Conservation (phyloP, 2,329 filamentous ascomycete genomes). For the Alternaria ethzedia region DNA sequence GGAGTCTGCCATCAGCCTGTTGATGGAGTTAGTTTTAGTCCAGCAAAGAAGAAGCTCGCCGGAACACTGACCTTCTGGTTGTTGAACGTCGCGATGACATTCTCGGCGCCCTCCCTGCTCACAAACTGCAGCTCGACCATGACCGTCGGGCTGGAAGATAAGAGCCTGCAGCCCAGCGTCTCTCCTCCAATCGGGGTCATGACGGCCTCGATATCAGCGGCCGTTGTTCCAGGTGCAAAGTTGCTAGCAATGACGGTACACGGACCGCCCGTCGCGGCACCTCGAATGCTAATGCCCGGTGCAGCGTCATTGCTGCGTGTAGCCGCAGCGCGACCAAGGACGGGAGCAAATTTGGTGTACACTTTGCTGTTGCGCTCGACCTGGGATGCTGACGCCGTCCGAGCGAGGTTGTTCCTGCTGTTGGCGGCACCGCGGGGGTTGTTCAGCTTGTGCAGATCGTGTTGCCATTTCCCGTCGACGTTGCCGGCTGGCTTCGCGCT, state of each 20-base stretch:
- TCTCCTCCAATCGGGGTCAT: constrained; percentile 75
- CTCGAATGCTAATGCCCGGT: constrained; percentile 70
- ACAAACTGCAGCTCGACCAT: constrained; percentile 80
- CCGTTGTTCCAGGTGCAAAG: constrained; percentile 81
- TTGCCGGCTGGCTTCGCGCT: constrained; percentile 57
- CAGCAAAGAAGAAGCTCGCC: neutral
- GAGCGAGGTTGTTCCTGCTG: constrained; percentile 37
- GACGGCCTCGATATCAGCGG: constrained; percentile 81
- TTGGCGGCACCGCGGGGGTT: constrained; percentile 48
- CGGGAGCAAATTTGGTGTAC: constrained; percentile 50
- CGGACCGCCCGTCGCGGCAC: constrained; percentile 69
- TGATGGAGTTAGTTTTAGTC: constrained; percentile 14
- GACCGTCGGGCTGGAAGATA: constrained; percentile 72
- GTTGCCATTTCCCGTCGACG: constrained; percentile 73
- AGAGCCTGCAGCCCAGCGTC: constrained; percentile 68
- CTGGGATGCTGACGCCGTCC: constrained; percentile 48
- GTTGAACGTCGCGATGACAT: constrained; percentile 77
- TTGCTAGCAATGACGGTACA: constrained; percentile 79
- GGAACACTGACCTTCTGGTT: constrained; percentile 71
- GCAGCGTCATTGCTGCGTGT: constrained; percentile 36
- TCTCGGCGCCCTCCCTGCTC: constrained; percentile 74
- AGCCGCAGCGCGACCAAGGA: constrained; percentile 32
- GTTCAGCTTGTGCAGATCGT: constrained; percentile 66
- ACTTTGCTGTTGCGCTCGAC: constrained; percentile 52
- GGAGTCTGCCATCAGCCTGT: constrained; percentile 76